These are phyloP conservation scores for Claviceps arundinis DNA, from an alignment of 2,329 filamentous ascomycete species.

Conservation along the genomic window DNA sequence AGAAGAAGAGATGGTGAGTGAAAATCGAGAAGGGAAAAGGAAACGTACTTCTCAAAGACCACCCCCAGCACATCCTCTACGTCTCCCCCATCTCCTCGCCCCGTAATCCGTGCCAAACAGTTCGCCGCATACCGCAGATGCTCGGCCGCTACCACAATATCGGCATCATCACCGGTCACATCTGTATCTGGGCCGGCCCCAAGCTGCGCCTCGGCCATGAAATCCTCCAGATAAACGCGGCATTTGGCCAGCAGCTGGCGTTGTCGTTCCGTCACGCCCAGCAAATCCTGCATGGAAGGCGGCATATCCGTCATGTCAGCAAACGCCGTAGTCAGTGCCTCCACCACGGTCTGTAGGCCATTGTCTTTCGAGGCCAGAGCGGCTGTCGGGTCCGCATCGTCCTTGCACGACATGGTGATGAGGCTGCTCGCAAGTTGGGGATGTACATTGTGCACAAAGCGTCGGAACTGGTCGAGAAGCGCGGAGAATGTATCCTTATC, in stretches of 20 bases:
- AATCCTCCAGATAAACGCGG: conserved; percentile 56
- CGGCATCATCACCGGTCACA: conserved; percentile 35
- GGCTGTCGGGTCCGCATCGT: conserved; percentile 23
- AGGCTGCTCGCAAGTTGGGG: conserved; percentile 16
- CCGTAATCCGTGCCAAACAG: conserved; percentile 75
- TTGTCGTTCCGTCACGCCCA: conserved; percentile 86
- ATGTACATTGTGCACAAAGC: conserved; percentile 7
- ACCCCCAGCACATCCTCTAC: conserved; percentile 93
- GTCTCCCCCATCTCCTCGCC: conserved; percentile 70
- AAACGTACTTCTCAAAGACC: conserved; percentile 89
- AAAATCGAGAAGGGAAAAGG: conserved; percentile 1
- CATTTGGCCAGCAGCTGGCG: conserved; percentile 67
- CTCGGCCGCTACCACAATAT: conserved; percentile 85
- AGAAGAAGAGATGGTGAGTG: neutral
- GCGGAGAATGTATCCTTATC: conserved; percentile 18
- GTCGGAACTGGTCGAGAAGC: conserved; percentile 28
- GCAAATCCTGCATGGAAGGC: conserved; percentile 63
- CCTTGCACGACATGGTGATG: conserved; percentile 59
- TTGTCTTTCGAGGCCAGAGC: conserved; percentile 35
- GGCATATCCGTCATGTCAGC: conserved; percentile 55
- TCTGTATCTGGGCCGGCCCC: conserved; percentile 15
- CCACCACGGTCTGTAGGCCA: conserved; percentile 55
- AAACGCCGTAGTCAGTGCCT: conserved; percentile 56
- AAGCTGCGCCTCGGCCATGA: conserved; percentile 45
- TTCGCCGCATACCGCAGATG: conserved; percentile 70